Evolutionary conservation across 225 moss, liverwort and hornwort genomes (phyloP), one percentile per base, ranked within the genome.

Genomic region (Lunularia cruciata): DNA sequence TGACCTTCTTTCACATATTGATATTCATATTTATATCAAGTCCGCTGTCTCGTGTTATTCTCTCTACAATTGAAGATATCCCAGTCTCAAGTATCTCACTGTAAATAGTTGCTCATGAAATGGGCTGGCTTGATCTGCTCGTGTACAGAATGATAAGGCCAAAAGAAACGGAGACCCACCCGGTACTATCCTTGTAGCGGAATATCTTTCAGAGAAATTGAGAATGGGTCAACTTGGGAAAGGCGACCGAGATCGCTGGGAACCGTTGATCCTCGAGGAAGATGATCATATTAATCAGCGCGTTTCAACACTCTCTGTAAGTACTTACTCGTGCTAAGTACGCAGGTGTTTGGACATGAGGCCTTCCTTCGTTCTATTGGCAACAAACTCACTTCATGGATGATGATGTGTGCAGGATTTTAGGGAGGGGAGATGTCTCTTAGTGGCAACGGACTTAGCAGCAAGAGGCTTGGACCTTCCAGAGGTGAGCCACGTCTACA

Each of bases 391-490:
- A n/a, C n/a, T n/a, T n/a, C n/a, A n/a, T n/a, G n/a, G 22, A 61
- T 61, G 61, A 9, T 64, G 16, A 3, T 45, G 43, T 69, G 22
- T 71, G 67, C 87, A 98, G 92, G 87, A 98, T 33, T 98, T 98
- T 34, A 82, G 96, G 63, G 89, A 86, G 5, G 92, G 96, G 69
- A 80, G 84, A 61, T 87, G 96, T 76, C 77, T 98, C 48, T 74
- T 98, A 63, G 89, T 98, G 73, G 92, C 96, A 6, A 92, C 96
- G 20, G 92, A 90, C 60, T 78, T 98, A 56, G 96, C 86, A 54
- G 96, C 96, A 31, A 84, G 96, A 43, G 96, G 96, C 23, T 88
- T 98, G 32, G 96, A 98, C 60, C 71, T 98, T 34, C 92, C 92
- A 12, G 86, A 92, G 72, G 96, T 98, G 56, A 98, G 86, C 72